These are phyloP conservation scores for Hypoxylon sp. DNA, from an alignment of 2,329 filamentous ascomycete genomes.

Conservation along the genomic window DNA sequence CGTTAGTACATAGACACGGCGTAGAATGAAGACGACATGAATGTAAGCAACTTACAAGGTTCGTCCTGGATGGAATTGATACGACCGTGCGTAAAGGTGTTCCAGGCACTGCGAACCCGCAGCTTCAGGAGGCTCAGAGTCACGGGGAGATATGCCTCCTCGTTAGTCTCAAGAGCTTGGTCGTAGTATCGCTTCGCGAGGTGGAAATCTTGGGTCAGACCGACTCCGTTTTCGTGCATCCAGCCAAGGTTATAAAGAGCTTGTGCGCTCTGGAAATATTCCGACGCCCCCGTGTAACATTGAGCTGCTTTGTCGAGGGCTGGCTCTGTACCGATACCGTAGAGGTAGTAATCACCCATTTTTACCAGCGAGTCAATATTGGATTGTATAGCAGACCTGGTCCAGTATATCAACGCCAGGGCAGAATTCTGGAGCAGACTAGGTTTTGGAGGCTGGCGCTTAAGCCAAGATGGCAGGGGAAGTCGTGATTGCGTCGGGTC, in stretches of 20 bases:
- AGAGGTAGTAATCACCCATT: constrained; percentile 97
- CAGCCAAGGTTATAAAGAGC: constrained; percentile 97
- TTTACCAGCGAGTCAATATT: constrained; percentile 97
- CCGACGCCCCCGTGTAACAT: constrained; percentile 93
- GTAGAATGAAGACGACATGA: neutral
- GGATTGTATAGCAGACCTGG: constrained; percentile 89
- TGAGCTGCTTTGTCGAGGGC: constrained; percentile 90
- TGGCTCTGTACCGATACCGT: constrained; percentile 79
- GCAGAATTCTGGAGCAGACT: constrained; percentile 66
- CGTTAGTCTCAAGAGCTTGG: constrained; percentile 89
- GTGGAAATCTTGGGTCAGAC: constrained; percentile 95
- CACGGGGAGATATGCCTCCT: constrained; percentile 94
- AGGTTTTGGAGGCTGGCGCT: constrained; percentile 58
- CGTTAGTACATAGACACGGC: constrained; percentile 50
- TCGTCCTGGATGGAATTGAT: constrained; percentile 95
- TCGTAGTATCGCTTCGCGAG: constrained; percentile 98
- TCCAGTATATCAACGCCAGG: constrained; percentile 93
- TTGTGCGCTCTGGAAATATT: constrained; percentile 92
- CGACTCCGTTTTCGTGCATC: constrained; percentile 99
- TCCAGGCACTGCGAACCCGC: constrained; percentile 90
- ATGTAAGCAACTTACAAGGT: constrained; percentile 73
- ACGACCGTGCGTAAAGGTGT: constrained; percentile 89
- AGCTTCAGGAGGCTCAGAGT: constrained; percentile 90
- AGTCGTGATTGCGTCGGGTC: constrained; percentile 78
- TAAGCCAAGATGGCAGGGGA: constrained; percentile 68